These are phyloP conservation scores for Trypanosoma mega DNA, from an alignment of 208 protist genomes.

Conservation along the genomic window DNA sequence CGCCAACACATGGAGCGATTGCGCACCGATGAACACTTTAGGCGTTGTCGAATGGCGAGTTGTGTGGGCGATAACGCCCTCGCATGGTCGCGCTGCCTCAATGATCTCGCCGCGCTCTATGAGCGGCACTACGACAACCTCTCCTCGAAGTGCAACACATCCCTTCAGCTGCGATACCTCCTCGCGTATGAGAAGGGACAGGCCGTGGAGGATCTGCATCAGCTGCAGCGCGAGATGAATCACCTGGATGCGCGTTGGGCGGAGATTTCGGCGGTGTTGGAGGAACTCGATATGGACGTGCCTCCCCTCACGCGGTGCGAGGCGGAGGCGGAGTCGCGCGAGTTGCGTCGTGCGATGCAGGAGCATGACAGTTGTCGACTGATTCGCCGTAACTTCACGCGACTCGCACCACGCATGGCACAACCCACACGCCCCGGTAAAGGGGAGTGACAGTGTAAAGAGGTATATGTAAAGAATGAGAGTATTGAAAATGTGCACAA, in stretches of 20 bases:
- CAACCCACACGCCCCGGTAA: background rate
- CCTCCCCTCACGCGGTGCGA: conserved; percentile 16
- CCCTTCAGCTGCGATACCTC: conserved; percentile 68
- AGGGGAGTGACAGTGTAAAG: too few species aligned
- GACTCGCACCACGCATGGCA: conserved; percentile 1
- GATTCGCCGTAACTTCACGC: conserved; percentile 16
- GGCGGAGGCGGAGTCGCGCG: conserved; percentile 1
- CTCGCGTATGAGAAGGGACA: conserved; percentile 60
- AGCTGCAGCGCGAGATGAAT: conserved; percentile 47
- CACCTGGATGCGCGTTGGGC: conserved; percentile 43
- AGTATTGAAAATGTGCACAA: background rate
- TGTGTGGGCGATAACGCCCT: conserved; percentile 41
- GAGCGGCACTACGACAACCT: conserved; percentile 51
- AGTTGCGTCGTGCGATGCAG: conserved; percentile 14
- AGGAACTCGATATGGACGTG: conserved; percentile 51
- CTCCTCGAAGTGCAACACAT: conserved; percentile 25
- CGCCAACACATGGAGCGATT: conserved; percentile 36
- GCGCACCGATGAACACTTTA: conserved; percentile 49
- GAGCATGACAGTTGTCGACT: conserved; percentile 15
- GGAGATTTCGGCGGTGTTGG: conserved; percentile 29
- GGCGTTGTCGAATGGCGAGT: conserved; percentile 46
- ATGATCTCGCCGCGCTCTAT: conserved; percentile 59
- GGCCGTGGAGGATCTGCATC: conserved; percentile 53
- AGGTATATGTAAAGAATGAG: background rate
- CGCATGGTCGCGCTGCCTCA: conserved; percentile 58